These are phyloP conservation scores for Yamadazyma mexicana DNA, from an alignment of 1,139 yeast species.

Conservation along the genomic window DNA sequence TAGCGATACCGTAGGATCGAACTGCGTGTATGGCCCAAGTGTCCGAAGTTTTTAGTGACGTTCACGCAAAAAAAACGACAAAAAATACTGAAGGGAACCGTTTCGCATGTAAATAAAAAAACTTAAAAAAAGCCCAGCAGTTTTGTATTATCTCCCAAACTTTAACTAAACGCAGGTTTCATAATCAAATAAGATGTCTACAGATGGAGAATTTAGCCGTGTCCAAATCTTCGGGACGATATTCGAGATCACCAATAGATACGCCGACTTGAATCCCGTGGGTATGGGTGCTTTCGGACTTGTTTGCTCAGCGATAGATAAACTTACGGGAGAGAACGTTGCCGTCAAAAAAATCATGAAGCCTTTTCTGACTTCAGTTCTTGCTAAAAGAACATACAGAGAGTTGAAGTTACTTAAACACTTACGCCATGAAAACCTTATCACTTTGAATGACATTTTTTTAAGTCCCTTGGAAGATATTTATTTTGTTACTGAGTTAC, in stretches of 20 bases:
- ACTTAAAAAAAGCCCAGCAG: neutral
- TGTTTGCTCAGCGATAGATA: slow-evolving; percentile 95
- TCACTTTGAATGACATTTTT: slow-evolving; percentile 90
- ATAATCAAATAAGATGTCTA: slow-evolving; percentile 24
- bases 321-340: slow-evolving; percentile 86
- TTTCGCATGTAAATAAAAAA: no score
- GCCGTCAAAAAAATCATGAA: slow-evolving; percentile 98
- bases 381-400: slow-evolving; percentile 94
- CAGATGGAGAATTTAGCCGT: slow-evolving; percentile 47
- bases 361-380: slow-evolving; percentile 91
- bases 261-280: slow-evolving; percentile 91
- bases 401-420: slow-evolving; percentile 92
- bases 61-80: neutral
- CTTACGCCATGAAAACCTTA: slow-evolving; percentile 90
- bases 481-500: slow-evolving; percentile 93
- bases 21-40: no score
- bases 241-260: slow-evolving; percentile 89
- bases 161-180: no score
- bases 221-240: slow-evolving; percentile 82
- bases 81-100: no score
- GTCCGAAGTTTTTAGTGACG: neutral
- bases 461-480: slow-evolving; percentile 95
- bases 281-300: slow-evolving; percentile 99
- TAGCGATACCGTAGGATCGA: no score
- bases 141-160: neutral